phyloP scores from a whole-genome alignment of 495 filamentous ascomycete species.

The Xylaria sp. region DNA sequence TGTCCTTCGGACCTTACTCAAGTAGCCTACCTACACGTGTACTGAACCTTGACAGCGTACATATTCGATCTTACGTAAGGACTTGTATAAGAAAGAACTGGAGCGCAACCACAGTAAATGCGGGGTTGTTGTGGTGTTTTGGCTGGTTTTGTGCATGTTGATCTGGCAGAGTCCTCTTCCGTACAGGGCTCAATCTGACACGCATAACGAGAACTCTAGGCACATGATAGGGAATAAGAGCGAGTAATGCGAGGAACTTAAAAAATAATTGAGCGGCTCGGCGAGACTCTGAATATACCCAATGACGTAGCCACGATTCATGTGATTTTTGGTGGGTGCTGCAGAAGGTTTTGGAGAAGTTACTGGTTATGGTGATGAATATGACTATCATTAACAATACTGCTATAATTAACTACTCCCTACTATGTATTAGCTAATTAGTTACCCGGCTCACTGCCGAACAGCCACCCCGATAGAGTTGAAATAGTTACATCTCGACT shows the following conservation, averaged over 20 bases:
- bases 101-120: neutral
- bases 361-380: too few species aligned
- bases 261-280: neutral
- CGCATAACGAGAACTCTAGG: neutral
- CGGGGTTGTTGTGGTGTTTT: neutral
- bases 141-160: neutral
- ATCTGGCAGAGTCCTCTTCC: neutral
- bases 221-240: neutral
- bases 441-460: conserved; percentile 10
- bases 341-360: neutral
- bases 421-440: neutral
- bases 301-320: neutral
- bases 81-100: neutral
- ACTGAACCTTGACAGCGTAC: too few species aligned
- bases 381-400: neutral
- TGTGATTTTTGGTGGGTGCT: neutral
- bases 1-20: neutral
- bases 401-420: neutral
- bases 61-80: too few species aligned
- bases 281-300: neutral
- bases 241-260: neutral
- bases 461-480: conserved; percentile 19
- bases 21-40: neutral
- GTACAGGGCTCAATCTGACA: neutral
- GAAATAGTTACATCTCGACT: conserved; percentile 61